Base-by-base conservation (phyloP, 345 rosid species). In the Rhodomyrtus tomentosa region DNA sequence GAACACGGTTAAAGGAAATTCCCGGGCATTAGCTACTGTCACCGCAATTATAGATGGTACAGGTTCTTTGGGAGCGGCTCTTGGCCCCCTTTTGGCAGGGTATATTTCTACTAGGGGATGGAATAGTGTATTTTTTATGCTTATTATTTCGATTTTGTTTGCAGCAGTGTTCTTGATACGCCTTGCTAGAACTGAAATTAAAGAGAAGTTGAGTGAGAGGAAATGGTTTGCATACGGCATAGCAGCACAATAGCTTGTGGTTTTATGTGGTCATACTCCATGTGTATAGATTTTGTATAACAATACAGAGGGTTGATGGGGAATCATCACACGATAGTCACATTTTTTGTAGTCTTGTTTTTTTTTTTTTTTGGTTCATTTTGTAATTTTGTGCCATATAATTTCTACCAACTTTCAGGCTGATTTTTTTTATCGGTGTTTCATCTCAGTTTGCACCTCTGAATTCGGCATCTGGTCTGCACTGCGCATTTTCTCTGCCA, bases 21-120 rank as follows among this genome's bases (percentile, higher is more conserved):
- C 95, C 21, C 91, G 99, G 13, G 98, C 96, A 24, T 89, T 95
- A 74, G 99, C 99, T 3, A 96, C 99, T 0, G 98, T 96, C 82
- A 90, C 96, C 5, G 98, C 98, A 74, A 95, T 96, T 54, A 95
- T 94, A 82, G 99, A 96, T 79, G 98, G 99, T 83, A 96, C 99
- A 74, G 99, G 98, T 29, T 96, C 99, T 22, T 93, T 93, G 68
- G 99, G 98, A 52, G 98, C 96, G 18, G 98, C 99, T 58, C 86
- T 95, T 15, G 99, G 98, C 58, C 99, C 98, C 3, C 87, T 94
- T 84, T 90, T 93, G 54, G 99, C 96, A 62, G 99, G 99, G 32
- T 96, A 93, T 87, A 88, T 96, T 53, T 95, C 98, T 4, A 91
- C 93, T 10, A 86, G 89, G 85, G 98, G 98, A 49, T 95, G 99